Percentiles rank a stretch among this genome's conserved stretches.
Evolutionary conservation across 345 rosid genomes (phyloP).

Genomic region (Bruguiera parviflora): DNA sequence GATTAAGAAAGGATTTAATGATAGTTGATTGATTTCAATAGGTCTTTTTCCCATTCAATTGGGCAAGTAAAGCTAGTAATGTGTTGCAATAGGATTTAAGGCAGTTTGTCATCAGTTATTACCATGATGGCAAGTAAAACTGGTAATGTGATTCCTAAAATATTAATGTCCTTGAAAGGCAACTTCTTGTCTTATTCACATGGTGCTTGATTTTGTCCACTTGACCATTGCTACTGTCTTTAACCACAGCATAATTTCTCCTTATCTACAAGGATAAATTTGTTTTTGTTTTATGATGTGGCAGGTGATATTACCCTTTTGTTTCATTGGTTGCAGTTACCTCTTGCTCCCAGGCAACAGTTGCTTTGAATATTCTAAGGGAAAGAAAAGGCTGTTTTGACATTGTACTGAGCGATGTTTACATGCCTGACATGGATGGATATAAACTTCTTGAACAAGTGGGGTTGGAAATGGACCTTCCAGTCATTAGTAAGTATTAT

Average conservation of each 20-base stretch:
- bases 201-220: no score
- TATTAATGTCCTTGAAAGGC: not conserved
- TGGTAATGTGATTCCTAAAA: not conserved
- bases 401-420: conserved; percentile 72
- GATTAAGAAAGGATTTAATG: not conserved
- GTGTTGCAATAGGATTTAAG: no score
- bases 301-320: not conserved
- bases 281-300: not conserved
- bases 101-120: not conserved
- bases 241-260: not conserved
- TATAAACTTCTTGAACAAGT: conserved; percentile 77
- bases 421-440: conserved; percentile 91
- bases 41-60: not conserved
- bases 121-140: not conserved
- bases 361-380: conserved; percentile 59
- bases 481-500: conserved; percentile 67
- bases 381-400: conserved; percentile 65
- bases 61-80: no score
- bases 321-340: conserved; percentile 53
- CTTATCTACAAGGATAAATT: not conserved
- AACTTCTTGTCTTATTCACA: not conserved
- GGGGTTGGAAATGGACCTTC: conserved; percentile 96
- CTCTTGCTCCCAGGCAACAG: conserved; percentile 57
- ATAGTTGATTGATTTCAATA: not conserved
- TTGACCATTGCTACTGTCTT: not conserved